These are phyloP conservation scores for Arthonia radiata DNA, from an alignment of 495 filamentous ascomycete genomes.

Conservation along the genomic window DNA sequence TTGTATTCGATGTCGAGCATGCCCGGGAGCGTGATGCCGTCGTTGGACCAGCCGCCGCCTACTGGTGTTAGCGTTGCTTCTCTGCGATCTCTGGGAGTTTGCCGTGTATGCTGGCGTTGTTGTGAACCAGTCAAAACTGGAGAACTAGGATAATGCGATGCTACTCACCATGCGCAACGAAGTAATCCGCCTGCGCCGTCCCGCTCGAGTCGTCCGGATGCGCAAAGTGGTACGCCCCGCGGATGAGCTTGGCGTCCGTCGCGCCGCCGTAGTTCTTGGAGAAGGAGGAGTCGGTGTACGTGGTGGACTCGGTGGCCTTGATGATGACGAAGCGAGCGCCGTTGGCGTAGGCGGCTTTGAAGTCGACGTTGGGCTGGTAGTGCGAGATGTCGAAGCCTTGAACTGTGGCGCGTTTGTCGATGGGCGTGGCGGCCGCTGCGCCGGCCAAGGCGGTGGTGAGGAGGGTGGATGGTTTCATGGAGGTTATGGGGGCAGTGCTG, in stretches of 20 bases:
- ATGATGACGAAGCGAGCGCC: constrained; percentile 46
- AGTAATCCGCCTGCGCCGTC: constrained; percentile 29
- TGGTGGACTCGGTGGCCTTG: constrained; percentile 39
- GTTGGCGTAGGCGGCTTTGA: constrained; percentile 23
- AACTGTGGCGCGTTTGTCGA: too few species aligned
- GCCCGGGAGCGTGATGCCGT: constrained; percentile 37
- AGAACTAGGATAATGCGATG: too few species aligned
- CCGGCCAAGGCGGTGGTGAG: too few species aligned
- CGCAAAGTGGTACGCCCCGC: constrained; percentile 42
- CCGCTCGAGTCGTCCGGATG: constrained; percentile 24
- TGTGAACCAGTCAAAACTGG: too few species aligned
- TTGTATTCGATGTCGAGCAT: constrained; percentile 41
- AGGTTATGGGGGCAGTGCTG: too few species aligned
- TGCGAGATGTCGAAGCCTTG: constrained; percentile 42
- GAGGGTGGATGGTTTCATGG: too few species aligned
- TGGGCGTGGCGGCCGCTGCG: too few species aligned
- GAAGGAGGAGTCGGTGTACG: constrained; percentile 26
- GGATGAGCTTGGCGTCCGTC: constrained; percentile 29
- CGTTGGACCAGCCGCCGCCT: constrained; percentile 35
- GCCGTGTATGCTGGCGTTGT: too few species aligned
- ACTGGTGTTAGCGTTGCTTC: too few species aligned
- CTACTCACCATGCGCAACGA: constrained; percentile 32
- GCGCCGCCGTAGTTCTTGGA: constrained; percentile 28
- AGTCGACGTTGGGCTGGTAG: constrained; percentile 33
- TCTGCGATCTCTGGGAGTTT: too few species aligned